Percentiles rank a stretch among this genome's conserved stretches.
These are phyloP conservation scores for Galerina sulciceps DNA, from an alignment of 768 basidiomycete species.

Conservation along the genomic window DNA sequence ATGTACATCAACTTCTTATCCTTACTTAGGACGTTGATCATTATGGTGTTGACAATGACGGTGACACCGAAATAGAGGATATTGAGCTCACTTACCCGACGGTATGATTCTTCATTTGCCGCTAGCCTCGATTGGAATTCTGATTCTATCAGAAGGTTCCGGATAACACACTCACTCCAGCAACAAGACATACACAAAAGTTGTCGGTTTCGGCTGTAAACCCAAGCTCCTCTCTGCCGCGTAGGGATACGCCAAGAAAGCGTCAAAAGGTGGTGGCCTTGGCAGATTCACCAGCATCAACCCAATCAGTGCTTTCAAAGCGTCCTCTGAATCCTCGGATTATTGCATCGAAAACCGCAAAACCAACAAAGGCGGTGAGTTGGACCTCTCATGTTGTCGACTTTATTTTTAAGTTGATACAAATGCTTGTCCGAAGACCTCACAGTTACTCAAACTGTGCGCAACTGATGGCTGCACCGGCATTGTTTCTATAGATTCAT, in stretches of 20 bases:
- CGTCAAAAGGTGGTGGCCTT: constrained; percentile 16
- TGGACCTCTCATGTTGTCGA: neutral
- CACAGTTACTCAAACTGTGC: constrained; percentile 21
- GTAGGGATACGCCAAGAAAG: neutral
- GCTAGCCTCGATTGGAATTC: neutral
- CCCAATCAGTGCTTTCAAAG: neutral
- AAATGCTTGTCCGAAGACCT: neutral
- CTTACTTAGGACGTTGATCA: neutral
- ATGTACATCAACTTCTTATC: neutral
- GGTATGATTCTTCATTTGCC: constrained; percentile 1
- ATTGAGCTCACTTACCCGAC: constrained; percentile 12
- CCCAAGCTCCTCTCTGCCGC: neutral
- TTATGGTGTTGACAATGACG: neutral
- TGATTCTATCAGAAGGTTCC: neutral
- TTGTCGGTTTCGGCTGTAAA: neutral
- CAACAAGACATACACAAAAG: neutral
- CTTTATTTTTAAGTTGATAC: neutral
- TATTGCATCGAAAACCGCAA: neutral
- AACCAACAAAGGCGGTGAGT: constrained; percentile 7
- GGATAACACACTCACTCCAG: neutral
- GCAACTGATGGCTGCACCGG: constrained; percentile 22
- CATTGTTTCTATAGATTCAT: constrained; percentile 17
- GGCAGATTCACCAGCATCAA: neutral
- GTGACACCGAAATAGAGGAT: constrained; percentile 4
- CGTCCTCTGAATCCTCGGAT: neutral